These are phyloP conservation scores for Spergularia azorica DNA, from an alignment of 179 eudicot genomes.

Conservation along the genomic window DNA sequence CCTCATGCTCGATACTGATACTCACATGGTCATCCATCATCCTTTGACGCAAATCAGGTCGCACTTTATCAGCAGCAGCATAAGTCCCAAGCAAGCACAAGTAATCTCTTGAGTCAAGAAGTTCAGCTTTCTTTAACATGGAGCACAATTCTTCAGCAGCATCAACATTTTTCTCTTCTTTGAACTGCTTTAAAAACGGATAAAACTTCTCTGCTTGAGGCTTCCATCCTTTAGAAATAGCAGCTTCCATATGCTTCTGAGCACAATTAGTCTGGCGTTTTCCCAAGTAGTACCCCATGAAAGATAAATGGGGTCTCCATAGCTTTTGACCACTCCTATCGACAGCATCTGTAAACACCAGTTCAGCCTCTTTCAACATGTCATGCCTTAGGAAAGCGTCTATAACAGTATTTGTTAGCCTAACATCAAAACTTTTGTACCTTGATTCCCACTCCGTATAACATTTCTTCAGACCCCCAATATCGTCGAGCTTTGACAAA, in stretches of 20 bases:
- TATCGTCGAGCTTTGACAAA: slow-evolving; percentile 43
- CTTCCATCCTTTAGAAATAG: slow-evolving; percentile 39
- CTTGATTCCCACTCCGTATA: slow-evolving; percentile 56
- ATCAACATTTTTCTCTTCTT: slow-evolving; percentile 51
- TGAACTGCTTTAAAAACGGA: slow-evolving; percentile 35
- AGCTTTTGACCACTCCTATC: slow-evolving; percentile 30
- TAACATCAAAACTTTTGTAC: slow-evolving; percentile 42
- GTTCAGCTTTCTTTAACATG: slow-evolving; percentile 36
- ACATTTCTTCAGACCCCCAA: slow-evolving; percentile 42
- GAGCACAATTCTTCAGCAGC: slow-evolving; percentile 49
- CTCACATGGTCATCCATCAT: slow-evolving; percentile 48
- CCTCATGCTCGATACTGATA: slow-evolving; percentile 39
- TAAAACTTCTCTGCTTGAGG: slow-evolving; percentile 21
- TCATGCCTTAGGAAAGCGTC: slow-evolving; percentile 43
- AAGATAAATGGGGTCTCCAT: slow-evolving; percentile 30
- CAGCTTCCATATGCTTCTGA: slow-evolving; percentile 47
- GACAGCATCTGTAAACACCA: slow-evolving; percentile 33
- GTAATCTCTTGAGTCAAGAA: slow-evolving; percentile 39
- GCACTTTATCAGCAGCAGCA: slow-evolving; percentile 45
- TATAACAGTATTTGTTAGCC: slow-evolving; percentile 46
- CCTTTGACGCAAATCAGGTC: slow-evolving; percentile 43
- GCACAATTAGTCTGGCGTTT: slow-evolving; percentile 42
- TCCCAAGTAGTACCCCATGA: slow-evolving; percentile 40
- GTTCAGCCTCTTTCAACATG: slow-evolving; percentile 58
- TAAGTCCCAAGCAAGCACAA: slow-evolving; percentile 45